Conservation (phyloP, 305 asterid genomes). For the Fraxinus sp. region DNA sequence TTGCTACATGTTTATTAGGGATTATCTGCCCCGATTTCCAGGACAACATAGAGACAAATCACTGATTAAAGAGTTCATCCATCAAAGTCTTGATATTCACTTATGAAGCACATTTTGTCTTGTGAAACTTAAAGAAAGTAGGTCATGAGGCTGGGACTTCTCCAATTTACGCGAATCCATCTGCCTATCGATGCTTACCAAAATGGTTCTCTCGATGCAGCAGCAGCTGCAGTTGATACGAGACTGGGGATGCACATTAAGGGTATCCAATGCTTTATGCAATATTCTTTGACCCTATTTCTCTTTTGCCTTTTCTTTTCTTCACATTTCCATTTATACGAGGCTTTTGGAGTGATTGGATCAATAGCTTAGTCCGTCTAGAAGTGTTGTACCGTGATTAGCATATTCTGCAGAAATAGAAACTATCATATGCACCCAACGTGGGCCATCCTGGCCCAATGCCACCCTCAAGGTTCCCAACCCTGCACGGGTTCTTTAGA, state of each 20-base stretch:
- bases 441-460: neutral
- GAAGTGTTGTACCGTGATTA: neutral
- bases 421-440: neutral
- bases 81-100: neutral
- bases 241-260: neutral
- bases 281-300: neutral
- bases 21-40: neutral
- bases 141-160: neutral
- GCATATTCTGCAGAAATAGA: neutral
- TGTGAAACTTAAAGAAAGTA: neutral
- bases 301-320: neutral
- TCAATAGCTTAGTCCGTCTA: neutral
- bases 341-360: neutral
- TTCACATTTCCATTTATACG: neutral
- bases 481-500: neutral
- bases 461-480: neutral
- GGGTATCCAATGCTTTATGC: neutral
- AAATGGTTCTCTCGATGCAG: neutral
- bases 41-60: neutral
- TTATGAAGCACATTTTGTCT: neutral
- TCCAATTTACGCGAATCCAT: neutral
- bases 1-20: neutral
- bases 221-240: neutral
- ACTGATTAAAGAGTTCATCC: neutral
- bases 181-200: neutral